These are phyloP conservation scores for Citeromyces siamensis DNA, from an alignment of 1,139 yeast genomes.

Conservation along the genomic window DNA sequence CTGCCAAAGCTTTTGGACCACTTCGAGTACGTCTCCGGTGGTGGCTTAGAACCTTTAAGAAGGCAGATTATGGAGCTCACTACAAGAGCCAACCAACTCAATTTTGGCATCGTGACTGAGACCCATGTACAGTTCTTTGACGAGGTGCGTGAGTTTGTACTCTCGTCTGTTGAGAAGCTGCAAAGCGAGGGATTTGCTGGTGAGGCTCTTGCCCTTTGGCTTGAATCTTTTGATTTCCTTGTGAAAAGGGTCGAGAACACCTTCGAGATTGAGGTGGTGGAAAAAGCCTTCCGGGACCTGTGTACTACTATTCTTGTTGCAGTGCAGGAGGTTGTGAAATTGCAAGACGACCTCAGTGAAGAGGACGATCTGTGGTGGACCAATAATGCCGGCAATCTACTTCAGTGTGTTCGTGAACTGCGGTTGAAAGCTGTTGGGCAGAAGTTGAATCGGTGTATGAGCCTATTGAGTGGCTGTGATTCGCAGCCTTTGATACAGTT, in stretches of 20 bases:
- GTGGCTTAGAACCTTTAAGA: too few species aligned
- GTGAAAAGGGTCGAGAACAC: background rate
- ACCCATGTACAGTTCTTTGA: background rate
- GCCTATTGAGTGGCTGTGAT: background rate
- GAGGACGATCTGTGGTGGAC: background rate
- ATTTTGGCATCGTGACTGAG: too few species aligned
- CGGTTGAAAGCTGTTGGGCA: background rate
- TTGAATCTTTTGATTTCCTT: background rate
- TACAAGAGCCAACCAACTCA: too few species aligned
- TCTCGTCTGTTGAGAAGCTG: background rate
- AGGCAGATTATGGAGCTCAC: too few species aligned
- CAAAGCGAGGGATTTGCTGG: background rate
- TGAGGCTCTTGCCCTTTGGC: background rate
- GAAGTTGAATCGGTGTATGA: background rate
- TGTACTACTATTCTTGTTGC: background rate
- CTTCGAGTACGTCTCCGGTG: background rate
- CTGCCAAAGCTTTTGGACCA: background rate
- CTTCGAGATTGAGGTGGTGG: background rate
- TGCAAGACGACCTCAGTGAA: background rate
- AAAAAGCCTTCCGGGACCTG: background rate
- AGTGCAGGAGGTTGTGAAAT: background rate
- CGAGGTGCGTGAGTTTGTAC: background rate
- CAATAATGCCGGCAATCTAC: background rate
- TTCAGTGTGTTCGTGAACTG: background rate
- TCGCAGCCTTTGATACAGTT: constrained; percentile 34